phyloP scores from a whole-genome alignment of 257 asterid genomes.

The Asclepias syriaca region DNA sequence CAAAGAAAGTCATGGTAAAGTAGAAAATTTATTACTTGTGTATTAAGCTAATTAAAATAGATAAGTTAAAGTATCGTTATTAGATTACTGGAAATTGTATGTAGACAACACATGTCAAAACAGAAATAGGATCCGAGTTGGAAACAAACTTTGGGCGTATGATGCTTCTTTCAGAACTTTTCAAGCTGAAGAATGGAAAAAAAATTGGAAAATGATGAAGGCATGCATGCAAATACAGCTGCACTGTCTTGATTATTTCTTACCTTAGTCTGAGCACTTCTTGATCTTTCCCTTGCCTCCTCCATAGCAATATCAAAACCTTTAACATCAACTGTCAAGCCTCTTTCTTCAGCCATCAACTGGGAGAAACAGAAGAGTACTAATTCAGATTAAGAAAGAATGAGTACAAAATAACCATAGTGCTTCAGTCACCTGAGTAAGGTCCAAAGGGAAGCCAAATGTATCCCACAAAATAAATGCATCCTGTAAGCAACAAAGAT shows the following conservation, averaged over 20 bases:
- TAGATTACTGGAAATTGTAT: not conserved
- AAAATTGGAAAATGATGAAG: not conserved
- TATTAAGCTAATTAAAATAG: too few species aligned
- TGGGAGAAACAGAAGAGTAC: slow-evolving; percentile 29
- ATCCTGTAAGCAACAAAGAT: slow-evolving; percentile 54
- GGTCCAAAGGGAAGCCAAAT: slow-evolving; percentile 92
- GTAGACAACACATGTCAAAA: too few species aligned
- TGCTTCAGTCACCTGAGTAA: slow-evolving; percentile 68
- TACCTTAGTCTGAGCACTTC: slow-evolving; percentile 94
- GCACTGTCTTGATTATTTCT: not conserved
- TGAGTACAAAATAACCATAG: slow-evolving; percentile 4
- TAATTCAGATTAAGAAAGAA: slow-evolving; percentile 14
- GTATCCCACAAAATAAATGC: slow-evolving; percentile 98
- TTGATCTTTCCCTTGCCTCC: slow-evolving; percentile 87
- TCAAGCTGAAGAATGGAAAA: too few species aligned
- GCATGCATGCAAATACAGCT: not conserved
- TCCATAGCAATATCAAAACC: slow-evolving; percentile 73
- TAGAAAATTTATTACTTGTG: too few species aligned
- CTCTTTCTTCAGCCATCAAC: slow-evolving; percentile 98
- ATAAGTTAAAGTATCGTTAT: too few species aligned
- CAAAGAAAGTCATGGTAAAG: not conserved
- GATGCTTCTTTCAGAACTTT: not conserved
- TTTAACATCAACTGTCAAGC: slow-evolving; percentile 69
- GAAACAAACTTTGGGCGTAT: not conserved
- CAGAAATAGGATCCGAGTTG: not conserved